Conservation (phyloP, 2,329 filamentous ascomycete species). For the Fusarium goolgardi region DNA sequence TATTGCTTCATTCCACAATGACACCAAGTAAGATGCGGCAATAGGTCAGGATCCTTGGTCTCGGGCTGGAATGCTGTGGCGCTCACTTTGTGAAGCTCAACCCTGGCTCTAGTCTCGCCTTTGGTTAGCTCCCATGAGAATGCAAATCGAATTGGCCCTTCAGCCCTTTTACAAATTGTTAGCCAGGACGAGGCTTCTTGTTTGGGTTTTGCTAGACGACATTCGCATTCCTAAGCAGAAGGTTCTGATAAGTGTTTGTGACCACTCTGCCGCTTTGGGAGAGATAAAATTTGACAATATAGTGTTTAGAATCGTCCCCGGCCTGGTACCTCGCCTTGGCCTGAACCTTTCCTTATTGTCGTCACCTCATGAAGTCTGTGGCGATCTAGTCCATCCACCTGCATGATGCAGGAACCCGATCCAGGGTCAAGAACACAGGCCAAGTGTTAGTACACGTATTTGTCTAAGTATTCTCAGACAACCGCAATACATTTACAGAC, state of each 20-base stretch:
- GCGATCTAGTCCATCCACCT: neutral
- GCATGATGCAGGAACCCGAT: constrained; percentile 29
- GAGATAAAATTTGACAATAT: constrained; percentile 16
- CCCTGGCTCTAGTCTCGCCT: constrained; percentile 14
- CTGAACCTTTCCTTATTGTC: neutral
- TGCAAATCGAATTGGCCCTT: constrained; percentile 9
- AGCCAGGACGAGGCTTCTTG: constrained; percentile 9
- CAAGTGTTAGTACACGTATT: neutral
- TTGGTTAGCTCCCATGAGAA: neutral
- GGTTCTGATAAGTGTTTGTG: neutral
- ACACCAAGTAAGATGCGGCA: constrained; percentile 30
- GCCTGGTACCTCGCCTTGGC: neutral
- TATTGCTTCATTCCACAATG: constrained; percentile 6
- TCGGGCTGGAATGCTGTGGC: constrained; percentile 26
- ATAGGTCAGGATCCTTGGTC: neutral
- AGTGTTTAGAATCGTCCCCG: constrained; percentile 9
- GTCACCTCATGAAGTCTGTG: neutral
- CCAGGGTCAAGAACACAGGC: neutral
- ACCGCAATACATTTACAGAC: neutral
- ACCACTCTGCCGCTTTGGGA: constrained; percentile 16
- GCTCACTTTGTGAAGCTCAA: constrained; percentile 4
- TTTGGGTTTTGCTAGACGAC: constrained; percentile 16
- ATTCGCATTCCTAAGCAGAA: constrained; percentile 18
- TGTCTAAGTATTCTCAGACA: neutral
- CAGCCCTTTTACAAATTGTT: neutral